Base-by-base conservation (phyloP, 768 basidiomycete genomes). In the Leccinum ochraceum region DNA sequence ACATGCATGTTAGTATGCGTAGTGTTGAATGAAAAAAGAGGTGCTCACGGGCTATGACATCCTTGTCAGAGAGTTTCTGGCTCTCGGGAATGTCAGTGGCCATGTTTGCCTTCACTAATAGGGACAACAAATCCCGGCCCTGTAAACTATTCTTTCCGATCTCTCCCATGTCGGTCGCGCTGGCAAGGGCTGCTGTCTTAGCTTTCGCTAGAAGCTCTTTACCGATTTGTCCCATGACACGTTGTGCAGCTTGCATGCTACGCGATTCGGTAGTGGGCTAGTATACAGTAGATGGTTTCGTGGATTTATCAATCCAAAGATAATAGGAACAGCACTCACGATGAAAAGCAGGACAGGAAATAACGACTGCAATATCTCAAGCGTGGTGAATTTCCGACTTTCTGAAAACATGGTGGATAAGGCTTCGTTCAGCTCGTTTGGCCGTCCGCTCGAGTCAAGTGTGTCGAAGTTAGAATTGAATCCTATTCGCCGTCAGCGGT, bases 61-160 rank as follows among this genome's bases (percentile, higher is more conserved):
- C 88, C 30, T 79, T 79, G 59, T 90, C 88, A 0, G 80, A 79
- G 74, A 90, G 74, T 30, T 76, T 76, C 67, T 87, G 86, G 50
- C 65, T 75, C 6, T 81, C 80, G 0, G 82, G 80, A 5, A 86
- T 63, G 66, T 90, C 86, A 1, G 79, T 81, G 1, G 84, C 81
- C 75, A 86, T 81, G 67, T 90, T 90, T 4, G 88, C 87, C 60
- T 57, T 63, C 20, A 63, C 60, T 6, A 63, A 42, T 10, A 63
- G 4, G 7, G 60, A 64, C 16, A 90, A 75, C 3, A 90, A 67
- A 73, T 89, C 88, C 17, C 83, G 79, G 20, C 77, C 77, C 0
- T 62, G 64, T 7, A 76, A 54, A 20, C 57, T 66, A 16, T 72
- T 67, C 60, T 75, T 72, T 74, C 77, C 70, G 11, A 76, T 74